phyloP scores from a whole-genome alignment of 75 land plant species.

The Gnetum montanum region DNA sequence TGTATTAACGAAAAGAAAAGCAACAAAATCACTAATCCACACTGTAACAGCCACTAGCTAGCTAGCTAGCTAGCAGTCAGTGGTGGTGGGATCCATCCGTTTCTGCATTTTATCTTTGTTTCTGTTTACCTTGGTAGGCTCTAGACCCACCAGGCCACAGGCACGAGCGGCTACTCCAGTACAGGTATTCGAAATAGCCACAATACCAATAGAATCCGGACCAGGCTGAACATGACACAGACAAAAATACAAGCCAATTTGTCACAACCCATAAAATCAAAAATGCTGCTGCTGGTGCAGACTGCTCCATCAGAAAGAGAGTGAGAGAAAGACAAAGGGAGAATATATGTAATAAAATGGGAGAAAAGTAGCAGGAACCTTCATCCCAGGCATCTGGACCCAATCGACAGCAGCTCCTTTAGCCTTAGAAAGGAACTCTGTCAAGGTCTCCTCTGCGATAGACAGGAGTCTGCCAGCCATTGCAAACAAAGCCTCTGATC shows the following conservation, averaged over 20 bases:
- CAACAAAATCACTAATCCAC: neutral
- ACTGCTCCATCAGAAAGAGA: neutral
- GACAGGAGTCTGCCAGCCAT: constrained; percentile 68
- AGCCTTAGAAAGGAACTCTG: constrained; percentile 94
- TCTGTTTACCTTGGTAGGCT: constrained; percentile 85
- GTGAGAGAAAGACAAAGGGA: no score
- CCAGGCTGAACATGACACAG: no score
- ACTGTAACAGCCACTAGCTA: neutral
- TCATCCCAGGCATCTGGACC: constrained; percentile 99
- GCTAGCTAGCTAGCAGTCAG: neutral
- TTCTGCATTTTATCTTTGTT: no score
- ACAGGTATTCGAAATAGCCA: constrained; percentile 84
- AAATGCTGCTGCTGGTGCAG: no score
- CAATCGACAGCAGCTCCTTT: constrained; percentile 97
- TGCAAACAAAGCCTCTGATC: neutral
- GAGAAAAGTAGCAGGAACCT: constrained; percentile 29
- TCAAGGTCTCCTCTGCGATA: constrained; percentile 88
- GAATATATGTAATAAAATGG: no score
- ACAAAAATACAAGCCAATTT: neutral
- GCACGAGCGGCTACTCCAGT: constrained; percentile 95
- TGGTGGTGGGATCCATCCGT: no score
- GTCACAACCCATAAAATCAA: neutral
- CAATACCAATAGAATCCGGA: constrained; percentile 99
- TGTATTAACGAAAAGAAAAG: no score
- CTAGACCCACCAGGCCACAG: constrained; percentile 86